These are phyloP conservation scores for Aspergillus sp. DNA, from an alignment of 2,329 filamentous ascomycete species.

Conservation along the genomic window DNA sequence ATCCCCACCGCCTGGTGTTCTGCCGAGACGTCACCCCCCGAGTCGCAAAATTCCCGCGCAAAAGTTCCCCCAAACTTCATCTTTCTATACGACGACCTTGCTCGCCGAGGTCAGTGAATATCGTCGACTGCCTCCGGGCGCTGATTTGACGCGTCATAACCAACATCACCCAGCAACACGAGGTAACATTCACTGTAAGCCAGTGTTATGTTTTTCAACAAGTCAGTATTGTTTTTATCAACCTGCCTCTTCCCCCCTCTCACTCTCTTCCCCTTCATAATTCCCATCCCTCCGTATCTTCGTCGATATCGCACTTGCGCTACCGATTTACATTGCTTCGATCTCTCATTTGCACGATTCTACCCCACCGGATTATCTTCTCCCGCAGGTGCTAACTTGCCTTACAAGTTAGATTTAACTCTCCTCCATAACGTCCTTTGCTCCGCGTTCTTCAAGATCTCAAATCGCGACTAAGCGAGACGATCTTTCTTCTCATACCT, in stretches of 20 bases:
- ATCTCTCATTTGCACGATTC: not conserved
- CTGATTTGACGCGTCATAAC: slow-evolving; percentile 7
- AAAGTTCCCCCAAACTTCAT: slow-evolving; percentile 7
- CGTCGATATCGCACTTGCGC: not conserved
- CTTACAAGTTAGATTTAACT: not conserved
- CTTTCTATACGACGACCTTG: slow-evolving; percentile 5
- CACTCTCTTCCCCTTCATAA: slow-evolving; percentile 4
- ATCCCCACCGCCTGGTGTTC: slow-evolving; percentile 20
- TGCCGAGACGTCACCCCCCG: slow-evolving; percentile 19
- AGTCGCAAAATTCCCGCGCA: slow-evolving; percentile 18
- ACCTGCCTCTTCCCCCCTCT: slow-evolving; percentile 6
- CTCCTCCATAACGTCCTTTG: not conserved
- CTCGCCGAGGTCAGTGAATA: slow-evolving; percentile 17
- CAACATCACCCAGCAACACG: slow-evolving; percentile 8
- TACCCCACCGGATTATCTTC: too few species aligned
- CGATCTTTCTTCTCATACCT: not conserved
- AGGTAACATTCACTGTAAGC: slow-evolving; percentile 1
- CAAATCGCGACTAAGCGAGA: not conserved
- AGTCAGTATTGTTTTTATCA: slow-evolving; percentile 4
- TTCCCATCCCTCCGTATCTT: slow-evolving; percentile 1
- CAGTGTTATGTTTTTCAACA: slow-evolving; percentile 2
- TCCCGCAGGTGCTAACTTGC: not conserved
- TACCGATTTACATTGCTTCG: not conserved
- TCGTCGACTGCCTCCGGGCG: not conserved
- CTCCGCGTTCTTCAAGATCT: not conserved